A percentile compares a stretch with the other conserved stretches of the same genome.
phyloP scores from a whole-genome alignment of 768 basidiomycete genomes.

The Termitomyces heimii region DNA sequence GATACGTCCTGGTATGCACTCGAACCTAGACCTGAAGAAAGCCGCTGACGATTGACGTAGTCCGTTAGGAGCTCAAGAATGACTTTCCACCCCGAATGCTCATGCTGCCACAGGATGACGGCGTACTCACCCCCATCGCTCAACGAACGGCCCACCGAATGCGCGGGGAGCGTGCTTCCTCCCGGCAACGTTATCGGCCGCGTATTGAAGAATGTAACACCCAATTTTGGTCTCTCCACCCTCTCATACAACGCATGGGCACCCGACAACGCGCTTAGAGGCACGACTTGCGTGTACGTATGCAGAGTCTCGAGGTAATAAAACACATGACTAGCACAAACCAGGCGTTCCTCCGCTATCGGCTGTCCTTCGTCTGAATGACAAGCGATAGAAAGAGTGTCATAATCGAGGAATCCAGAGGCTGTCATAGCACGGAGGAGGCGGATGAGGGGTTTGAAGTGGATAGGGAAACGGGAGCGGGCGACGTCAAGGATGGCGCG shows the following conservation, averaged over 20 bases:
- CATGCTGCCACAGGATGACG: constrained; percentile 75
- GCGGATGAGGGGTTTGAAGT: constrained; percentile 61
- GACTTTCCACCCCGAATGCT: constrained; percentile 83
- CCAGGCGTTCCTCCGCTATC: constrained; percentile 42
- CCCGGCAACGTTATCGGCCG: constrained; percentile 72
- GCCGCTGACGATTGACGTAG: constrained; percentile 57
- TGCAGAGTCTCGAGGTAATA: constrained; percentile 69
- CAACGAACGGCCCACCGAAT: constrained; percentile 63
- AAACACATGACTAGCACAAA: constrained; percentile 67
- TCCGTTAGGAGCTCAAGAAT: constrained; percentile 77
- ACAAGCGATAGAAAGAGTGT: constrained; percentile 53
- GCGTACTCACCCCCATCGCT: constrained; percentile 67
- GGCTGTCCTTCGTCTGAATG: constrained; percentile 32
- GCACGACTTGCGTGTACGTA: constrained; percentile 71
- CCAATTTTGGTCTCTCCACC: constrained; percentile 42
- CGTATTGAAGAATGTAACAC: constrained; percentile 56
- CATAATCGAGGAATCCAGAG: constrained; percentile 70
- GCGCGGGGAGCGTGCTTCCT: constrained; percentile 61
- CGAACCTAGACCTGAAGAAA: constrained; percentile 23
- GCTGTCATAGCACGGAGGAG: constrained; percentile 76
- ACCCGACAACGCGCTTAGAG: constrained; percentile 54
- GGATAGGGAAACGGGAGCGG: constrained; percentile 77
- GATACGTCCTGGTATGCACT: constrained; percentile 47
- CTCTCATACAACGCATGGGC: constrained; percentile 71
- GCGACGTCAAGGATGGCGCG: constrained; percentile 81